Evolutionary conservation across 108 stramenopile genomes (phyloP), one percentile per base, ranked within the genome.

Genomic region (Cyclostephanos invisitatus): DNA sequence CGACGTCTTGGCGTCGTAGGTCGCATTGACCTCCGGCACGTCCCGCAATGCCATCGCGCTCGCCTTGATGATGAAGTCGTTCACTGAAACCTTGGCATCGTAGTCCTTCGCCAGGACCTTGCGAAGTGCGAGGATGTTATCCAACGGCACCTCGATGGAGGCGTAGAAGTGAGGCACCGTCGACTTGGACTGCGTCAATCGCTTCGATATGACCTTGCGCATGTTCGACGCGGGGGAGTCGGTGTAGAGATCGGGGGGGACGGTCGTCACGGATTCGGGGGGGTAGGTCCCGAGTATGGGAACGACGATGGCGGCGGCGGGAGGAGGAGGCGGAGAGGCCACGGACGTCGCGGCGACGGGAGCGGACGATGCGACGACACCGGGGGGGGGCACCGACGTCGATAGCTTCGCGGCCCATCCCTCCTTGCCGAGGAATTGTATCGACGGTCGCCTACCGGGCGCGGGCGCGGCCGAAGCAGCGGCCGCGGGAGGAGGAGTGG

Each of bases 151-250:
- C 72, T 95, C 96, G 18, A 92, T 89, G 24, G 96, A 85, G 54
- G 91, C 83, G 77, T 99, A 99, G 80, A 93, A 96, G 82, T 99
- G 99, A 20, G 99, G 99, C 60, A 98, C 96, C 20, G 91, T 89
- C 22, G 85, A 81, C 86, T 98, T 99, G 58, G 93, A 89, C 85
- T 99, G 96, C 10, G 98, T 94, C 62, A 99, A 87, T 25, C 98
- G 93, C 27, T 77, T 82, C 7, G 98, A 96, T 70, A 98, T 96
- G 64, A 97, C 94, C 88, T 98, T 96, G 69, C 92, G 90, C 92
- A 88, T 97, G 72, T 70, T 87, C 49, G 80, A 83, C 29, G 85
- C 85, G 12, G 84, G 74, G 0, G 85, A 73, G 61, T 81, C 81
- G 55, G 63, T 50, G 75, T 77, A 81, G 47, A 75, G 51, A 11